Conservation (phyloP, 2,329 filamentous ascomycete species). For the Coleophoma cylindrospora region DNA sequence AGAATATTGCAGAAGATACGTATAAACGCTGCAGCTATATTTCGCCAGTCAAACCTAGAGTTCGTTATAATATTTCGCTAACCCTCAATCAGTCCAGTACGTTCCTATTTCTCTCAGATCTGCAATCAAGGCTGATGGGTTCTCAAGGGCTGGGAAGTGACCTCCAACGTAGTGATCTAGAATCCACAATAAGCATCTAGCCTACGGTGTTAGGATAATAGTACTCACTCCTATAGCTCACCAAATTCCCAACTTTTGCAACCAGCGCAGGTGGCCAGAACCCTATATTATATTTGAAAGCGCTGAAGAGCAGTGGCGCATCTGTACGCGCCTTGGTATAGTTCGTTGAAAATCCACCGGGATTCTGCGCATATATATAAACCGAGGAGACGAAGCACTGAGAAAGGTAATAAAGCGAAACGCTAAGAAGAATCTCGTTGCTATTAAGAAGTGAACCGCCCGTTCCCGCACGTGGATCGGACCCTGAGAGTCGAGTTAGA, state of each 20-base stretch:
- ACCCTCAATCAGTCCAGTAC: slow-evolving; percentile 5
- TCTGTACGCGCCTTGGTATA: slow-evolving; percentile 22
- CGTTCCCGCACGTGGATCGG: slow-evolving; percentile 14
- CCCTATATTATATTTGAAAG: slow-evolving; percentile 13
- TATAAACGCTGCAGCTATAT: too few relatives aligned
- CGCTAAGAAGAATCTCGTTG: slow-evolving; percentile 10
- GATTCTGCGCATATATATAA: slow-evolving; percentile 31
- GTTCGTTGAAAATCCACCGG: slow-evolving; percentile 30
- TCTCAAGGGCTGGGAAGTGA: slow-evolving; percentile 14
- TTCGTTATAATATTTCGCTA: too few relatives aligned
- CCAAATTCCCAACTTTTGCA: neutral
- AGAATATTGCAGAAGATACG: too few relatives aligned
- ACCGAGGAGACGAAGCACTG: slow-evolving; percentile 24
- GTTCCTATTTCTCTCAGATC: slow-evolving; percentile 13
- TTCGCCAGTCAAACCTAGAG: too few relatives aligned
- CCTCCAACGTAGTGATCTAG: slow-evolving; percentile 16
- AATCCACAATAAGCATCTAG: slow-evolving; percentile 1
- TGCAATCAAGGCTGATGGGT: slow-evolving; percentile 11
- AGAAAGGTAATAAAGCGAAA: slow-evolving; percentile 15
- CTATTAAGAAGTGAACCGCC: slow-evolving; percentile 7
- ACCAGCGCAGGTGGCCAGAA: slow-evolving; percentile 8
- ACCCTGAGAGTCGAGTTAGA: slow-evolving; percentile 5
- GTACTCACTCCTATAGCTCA: neutral
- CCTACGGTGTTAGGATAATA: neutral
- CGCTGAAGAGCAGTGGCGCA: slow-evolving; percentile 14